Conservation (phyloP, 257 asterid species). For the Nicotiana paniculata region DNA sequence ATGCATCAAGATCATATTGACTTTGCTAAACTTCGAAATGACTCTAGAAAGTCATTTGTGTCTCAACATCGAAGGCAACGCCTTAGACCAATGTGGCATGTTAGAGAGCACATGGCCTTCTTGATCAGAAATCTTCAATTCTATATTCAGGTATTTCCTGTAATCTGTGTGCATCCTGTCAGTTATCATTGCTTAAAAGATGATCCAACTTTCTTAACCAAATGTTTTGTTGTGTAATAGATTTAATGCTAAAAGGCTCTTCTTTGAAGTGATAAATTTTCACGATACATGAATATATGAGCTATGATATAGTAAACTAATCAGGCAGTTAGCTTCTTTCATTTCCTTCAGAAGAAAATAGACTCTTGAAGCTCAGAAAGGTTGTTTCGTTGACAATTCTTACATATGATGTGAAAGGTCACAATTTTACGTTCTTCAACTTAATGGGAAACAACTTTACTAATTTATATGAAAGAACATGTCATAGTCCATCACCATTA, state of each 20-base stretch:
- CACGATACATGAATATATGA: neutral
- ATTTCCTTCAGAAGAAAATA: neutral
- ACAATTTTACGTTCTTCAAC: neutral
- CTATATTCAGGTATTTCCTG: conserved; percentile 67
- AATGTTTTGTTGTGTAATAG: neutral
- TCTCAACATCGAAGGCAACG: conserved; percentile 72
- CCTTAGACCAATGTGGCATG: conserved; percentile 90
- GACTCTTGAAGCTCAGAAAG: neutral
- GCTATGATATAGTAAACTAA: neutral
- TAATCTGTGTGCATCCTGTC: neutral
- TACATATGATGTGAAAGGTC: neutral
- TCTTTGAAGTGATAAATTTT: neutral
- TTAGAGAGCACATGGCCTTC: conserved; percentile 98
- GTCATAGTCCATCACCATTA: neutral
- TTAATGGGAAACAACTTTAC: neutral
- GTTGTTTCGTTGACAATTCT: neutral
- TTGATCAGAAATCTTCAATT: conserved; percentile 92
- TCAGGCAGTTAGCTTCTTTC: neutral
- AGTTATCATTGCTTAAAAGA: neutral
- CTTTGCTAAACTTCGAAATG: conserved; percentile 50
- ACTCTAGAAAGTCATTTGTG: conserved; percentile 33
- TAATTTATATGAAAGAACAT: neutral
- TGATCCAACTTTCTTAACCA: neutral
- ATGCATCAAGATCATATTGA: conserved; percentile 93
- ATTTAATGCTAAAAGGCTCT: neutral